Conservation (phyloP, 1,284 basidiomycete species). For the Malassezia brasiliensis region DNA sequence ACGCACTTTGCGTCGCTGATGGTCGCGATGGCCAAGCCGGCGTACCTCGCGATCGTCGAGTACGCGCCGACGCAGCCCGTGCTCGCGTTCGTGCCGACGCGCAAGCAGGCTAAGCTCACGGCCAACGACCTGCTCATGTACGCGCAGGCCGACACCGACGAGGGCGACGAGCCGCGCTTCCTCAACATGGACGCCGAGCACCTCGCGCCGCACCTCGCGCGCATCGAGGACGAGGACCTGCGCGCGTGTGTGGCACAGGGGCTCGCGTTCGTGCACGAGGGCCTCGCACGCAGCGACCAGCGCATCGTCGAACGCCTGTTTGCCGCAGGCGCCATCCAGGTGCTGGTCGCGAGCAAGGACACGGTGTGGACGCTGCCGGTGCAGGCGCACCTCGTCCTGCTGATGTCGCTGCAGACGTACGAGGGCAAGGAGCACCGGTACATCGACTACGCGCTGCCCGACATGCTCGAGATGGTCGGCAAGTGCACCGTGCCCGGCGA, state of each 20-base stretch:
- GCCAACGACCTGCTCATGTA: conserved; percentile 85
- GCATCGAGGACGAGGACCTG: conserved; percentile 67
- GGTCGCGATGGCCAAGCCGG: conserved; percentile 98
- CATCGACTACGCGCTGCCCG: conserved; percentile 92
- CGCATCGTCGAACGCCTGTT: conserved; percentile 87
- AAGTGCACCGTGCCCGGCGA: conserved; percentile 71
- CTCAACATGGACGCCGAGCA: conserved; percentile 77
- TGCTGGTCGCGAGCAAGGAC: conserved; percentile 87
- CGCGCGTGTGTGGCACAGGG: conserved; percentile 77
- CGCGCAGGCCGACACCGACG: conserved; percentile 73
- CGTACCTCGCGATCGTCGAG: conserved; percentile 85
- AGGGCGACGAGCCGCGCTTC: conserved; percentile 58
- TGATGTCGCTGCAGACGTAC: conserved; percentile 94
- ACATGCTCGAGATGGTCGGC: conserved; percentile 98
- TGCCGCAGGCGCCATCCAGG: conserved; percentile 85
- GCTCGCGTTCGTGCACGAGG: conserved; percentile 92
- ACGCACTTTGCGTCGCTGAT: conserved; percentile 97
- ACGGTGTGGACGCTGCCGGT: conserved; percentile 91
- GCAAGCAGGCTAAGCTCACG: conserved; percentile 83
- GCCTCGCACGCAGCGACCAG: conserved; percentile 79
- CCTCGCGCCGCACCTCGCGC: conserved; percentile 77
- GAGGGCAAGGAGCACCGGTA: conserved; percentile 64
- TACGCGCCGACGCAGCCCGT: conserved; percentile 76
- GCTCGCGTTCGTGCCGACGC: conserved; percentile 83
- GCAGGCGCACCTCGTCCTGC: conserved; percentile 89